phyloP scores from a whole-genome alignment of 192 early-diverging fungal species.

The Rhizophlyctis rosea region DNA sequence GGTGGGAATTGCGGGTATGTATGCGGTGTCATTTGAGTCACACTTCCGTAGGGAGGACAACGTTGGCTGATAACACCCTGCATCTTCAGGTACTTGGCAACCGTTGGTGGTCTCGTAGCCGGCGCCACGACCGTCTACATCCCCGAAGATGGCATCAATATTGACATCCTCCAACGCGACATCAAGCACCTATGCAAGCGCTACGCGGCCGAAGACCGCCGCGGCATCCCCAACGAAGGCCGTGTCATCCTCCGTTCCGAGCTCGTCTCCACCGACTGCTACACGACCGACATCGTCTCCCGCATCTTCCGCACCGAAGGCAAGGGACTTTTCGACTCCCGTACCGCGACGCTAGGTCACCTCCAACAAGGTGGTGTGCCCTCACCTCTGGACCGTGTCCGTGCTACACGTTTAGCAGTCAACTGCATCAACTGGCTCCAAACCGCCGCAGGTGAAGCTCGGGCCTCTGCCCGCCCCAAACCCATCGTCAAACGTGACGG shows the following conservation, averaged over 20 bases:
- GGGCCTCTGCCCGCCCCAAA: conserved; percentile 34
- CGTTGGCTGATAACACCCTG: too few species aligned
- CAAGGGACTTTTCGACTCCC: conserved; percentile 82
- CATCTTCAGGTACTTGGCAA: conserved; percentile 76
- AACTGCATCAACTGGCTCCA: conserved; percentile 83
- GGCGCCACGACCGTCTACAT: conserved; percentile 92
- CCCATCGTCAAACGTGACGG: not conserved
- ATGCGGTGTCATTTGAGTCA: conserved; percentile 6
- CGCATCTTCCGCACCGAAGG: conserved; percentile 86
- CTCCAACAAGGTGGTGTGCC: conserved; percentile 94
- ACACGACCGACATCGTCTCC: conserved; percentile 86
- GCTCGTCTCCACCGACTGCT: conserved; percentile 64
- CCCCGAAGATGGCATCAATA: conserved; percentile 84
- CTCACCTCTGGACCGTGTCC: conserved; percentile 90
- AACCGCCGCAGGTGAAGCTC: conserved; percentile 50
- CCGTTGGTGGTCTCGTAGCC: conserved; percentile 76
- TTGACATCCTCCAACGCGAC: conserved; percentile 80
- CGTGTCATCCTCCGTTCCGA: conserved; percentile 76
- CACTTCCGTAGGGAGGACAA: too few species aligned
- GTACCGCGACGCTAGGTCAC: conserved; percentile 89
- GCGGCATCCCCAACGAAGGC: conserved; percentile 62
- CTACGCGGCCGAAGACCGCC: conserved; percentile 74
- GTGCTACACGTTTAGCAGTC: conserved; percentile 84
- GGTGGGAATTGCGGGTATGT: conserved; percentile 87
- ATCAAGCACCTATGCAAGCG: conserved; percentile 72